A percentile compares a stretch with the other conserved stretches of the same genome.
phyloP scores from a whole-genome alignment of 139 green algal species.

The Nannochloris sp. region DNA sequence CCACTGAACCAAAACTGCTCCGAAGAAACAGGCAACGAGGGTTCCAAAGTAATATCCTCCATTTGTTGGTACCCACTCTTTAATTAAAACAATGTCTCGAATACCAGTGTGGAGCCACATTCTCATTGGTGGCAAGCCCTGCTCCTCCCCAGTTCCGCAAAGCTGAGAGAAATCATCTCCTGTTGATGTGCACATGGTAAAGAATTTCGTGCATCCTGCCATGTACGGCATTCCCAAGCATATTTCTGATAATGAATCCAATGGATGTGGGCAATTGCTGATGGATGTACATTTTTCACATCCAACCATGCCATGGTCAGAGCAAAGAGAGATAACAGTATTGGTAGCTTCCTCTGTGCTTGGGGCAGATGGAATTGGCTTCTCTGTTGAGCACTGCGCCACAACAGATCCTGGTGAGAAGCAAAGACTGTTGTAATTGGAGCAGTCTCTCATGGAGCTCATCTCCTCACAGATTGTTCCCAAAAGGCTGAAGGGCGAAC shows the following conservation, averaged over 20 bases:
- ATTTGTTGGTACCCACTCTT: constrained; percentile 21
- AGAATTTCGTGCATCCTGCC: constrained; percentile 13
- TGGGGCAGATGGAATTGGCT: background rate
- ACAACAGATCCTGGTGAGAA: constrained; percentile 9
- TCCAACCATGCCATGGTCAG: constrained; percentile 3
- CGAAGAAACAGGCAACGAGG: constrained; percentile 13
- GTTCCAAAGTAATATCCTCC: constrained; percentile 21
- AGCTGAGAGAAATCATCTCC: constrained; percentile 13
- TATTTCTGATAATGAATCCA: constrained; percentile 5
- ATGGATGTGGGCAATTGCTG: constrained; percentile 14
- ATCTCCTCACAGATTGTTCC: constrained; percentile 23
- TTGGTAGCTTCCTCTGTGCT: constrained; percentile 9
- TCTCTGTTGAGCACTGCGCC: constrained; percentile 12
- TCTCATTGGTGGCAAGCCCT: constrained; percentile 6
- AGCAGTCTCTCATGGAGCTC: constrained; percentile 10
- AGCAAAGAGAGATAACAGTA: constrained; percentile 6
- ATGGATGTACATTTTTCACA: constrained; percentile 13
- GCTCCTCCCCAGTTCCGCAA: background rate
- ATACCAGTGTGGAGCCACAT: constrained; percentile 28
- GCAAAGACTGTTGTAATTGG: constrained; percentile 20
- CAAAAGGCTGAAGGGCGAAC: constrained; percentile 18
- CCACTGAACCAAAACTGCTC: constrained; percentile 11
- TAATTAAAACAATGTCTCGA: constrained; percentile 26
- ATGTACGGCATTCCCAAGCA: constrained; percentile 13
- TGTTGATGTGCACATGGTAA: constrained; percentile 15